Conservation (phyloP, 2,329 filamentous ascomycete species). For the Botryotinia globosa region DNA sequence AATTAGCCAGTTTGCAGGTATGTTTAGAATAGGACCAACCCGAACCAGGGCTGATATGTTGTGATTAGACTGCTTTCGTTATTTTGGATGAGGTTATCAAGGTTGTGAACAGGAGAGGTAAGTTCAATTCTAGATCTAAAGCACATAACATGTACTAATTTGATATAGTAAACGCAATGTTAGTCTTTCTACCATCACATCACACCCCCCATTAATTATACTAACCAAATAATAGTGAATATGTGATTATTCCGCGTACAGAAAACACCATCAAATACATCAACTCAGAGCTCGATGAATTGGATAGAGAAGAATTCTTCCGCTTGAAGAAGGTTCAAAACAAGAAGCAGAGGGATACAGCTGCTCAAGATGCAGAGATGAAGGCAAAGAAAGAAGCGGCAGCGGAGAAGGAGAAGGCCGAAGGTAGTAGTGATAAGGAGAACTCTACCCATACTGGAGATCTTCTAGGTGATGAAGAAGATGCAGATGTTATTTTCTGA, state of each 20-base stretch:
- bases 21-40: slow-evolving; percentile 20
- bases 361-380: slow-evolving; percentile 70
- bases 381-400: slow-evolving; percentile 63
- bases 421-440: slow-evolving; percentile 39
- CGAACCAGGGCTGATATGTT: slow-evolving; percentile 4
- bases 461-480: slow-evolving; percentile 71
- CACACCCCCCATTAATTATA: neutral
- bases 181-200: slow-evolving; percentile 39
- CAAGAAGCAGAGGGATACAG: slow-evolving; percentile 78
- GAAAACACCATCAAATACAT: slow-evolving; percentile 99
- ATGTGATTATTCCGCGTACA: slow-evolving; percentile 95
- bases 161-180: slow-evolving; percentile 82
- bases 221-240: slow-evolving; percentile 54
- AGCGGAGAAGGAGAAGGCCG: slow-evolving; percentile 51
- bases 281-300: slow-evolving; percentile 95
- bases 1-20: slow-evolving; percentile 86
- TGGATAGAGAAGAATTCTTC: slow-evolving; percentile 98
- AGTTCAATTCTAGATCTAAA: slow-evolving; percentile 33
- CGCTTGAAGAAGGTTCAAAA: slow-evolving; percentile 89
- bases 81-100: slow-evolving; percentile 99
- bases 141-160: slow-evolving; percentile 31
- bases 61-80: slow-evolving; percentile 78
- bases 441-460: slow-evolving; percentile 53
- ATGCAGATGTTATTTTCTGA: slow-evolving; percentile 84
- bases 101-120: slow-evolving; percentile 92